Percentiles rank a stretch among this genome's conserved stretches.
phyloP scores from a whole-genome alignment of 192 early-diverging fungal genomes.

The Coemansia asiatica region DNA sequence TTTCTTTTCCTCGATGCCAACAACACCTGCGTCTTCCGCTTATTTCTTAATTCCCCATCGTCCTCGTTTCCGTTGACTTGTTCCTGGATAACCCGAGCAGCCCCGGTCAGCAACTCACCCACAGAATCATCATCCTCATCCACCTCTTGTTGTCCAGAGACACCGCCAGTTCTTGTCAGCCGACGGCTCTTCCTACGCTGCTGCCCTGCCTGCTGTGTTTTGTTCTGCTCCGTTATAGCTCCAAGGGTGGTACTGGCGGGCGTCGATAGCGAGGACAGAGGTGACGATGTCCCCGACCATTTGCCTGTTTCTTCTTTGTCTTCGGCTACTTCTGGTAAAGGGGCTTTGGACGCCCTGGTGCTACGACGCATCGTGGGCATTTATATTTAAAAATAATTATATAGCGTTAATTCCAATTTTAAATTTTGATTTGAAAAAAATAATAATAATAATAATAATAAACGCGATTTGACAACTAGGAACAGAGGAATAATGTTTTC shows the following conservation, averaged over 20 bases:
- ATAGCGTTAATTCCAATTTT: not conserved
- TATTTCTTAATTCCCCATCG: no score
- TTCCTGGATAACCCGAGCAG: not conserved
- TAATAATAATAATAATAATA: not conserved
- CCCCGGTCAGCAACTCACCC: not conserved
- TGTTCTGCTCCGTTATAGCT: conserved; percentile 2
- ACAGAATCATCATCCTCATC: not conserved
- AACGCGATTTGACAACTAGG: not conserved
- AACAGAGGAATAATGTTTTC: no score
- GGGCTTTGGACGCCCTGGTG: conserved; percentile 10
- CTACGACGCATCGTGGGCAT: conserved; percentile 43
- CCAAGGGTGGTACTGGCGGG: conserved; percentile 14
- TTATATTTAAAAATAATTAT: not conserved
- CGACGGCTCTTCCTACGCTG: not conserved
- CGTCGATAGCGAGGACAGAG: conserved; percentile 44
- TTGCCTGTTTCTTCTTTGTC: not conserved
- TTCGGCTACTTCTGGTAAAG: not conserved
- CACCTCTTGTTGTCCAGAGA: not conserved
- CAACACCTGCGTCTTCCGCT: no score
- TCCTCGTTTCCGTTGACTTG: not conserved
- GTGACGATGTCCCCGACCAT: conserved; percentile 34
- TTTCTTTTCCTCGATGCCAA: not conserved
- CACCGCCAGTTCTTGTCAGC: not conserved
- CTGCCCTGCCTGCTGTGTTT: not conserved
- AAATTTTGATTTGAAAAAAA: not conserved